A percentile compares a stretch with the other conserved stretches of the same genome.
These are phyloP conservation scores for Penicillium sp. DNA, from an alignment of 2,329 filamentous ascomycete genomes.

Conservation along the genomic window DNA sequence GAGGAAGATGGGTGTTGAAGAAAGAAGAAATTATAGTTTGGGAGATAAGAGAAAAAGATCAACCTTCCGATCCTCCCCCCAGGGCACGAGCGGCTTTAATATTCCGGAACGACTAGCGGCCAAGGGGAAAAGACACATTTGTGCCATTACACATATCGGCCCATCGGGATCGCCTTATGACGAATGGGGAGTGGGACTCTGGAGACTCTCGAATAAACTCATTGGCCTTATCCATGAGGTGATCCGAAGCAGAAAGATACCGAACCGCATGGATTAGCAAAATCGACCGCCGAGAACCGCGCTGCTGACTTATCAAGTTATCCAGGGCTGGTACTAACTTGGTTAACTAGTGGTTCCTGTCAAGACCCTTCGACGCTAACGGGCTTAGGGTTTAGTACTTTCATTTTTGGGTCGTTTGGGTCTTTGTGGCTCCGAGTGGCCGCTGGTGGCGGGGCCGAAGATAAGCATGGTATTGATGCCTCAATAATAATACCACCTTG, in stretches of 20 bases:
- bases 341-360: too few relatives aligned
- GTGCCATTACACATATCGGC: slow-evolving; percentile 28
- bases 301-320: slow-evolving; percentile 13
- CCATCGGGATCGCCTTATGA: slow-evolving; percentile 25
- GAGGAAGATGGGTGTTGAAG: slow-evolving; percentile 8
- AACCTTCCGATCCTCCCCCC: slow-evolving; percentile 2
- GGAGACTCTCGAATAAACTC: slow-evolving; percentile 8
- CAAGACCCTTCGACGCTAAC: not conserved
- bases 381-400: not conserved
- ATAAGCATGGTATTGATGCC: not conserved
- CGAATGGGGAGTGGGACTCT: slow-evolving; percentile 21
- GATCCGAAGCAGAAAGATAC: slow-evolving; percentile 40
- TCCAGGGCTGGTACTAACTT: too few relatives aligned
- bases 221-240: slow-evolving; percentile 28
- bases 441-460: not conserved
- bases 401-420: not conserved
- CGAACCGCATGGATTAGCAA: slow-evolving; percentile 38
- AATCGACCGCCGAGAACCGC: slow-evolving; percentile 39
- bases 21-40: slow-evolving; percentile 4
- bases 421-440: not conserved
- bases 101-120: slow-evolving; percentile 14
- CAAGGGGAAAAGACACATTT: not conserved
- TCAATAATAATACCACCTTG: slow-evolving; percentile 1
- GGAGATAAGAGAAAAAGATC: slow-evolving; percentile 6
- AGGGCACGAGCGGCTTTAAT: slow-evolving; percentile 20